phyloP scores from a whole-genome alignment of 2,329 filamentous ascomycete species.

The Diaporthe sp. region DNA sequence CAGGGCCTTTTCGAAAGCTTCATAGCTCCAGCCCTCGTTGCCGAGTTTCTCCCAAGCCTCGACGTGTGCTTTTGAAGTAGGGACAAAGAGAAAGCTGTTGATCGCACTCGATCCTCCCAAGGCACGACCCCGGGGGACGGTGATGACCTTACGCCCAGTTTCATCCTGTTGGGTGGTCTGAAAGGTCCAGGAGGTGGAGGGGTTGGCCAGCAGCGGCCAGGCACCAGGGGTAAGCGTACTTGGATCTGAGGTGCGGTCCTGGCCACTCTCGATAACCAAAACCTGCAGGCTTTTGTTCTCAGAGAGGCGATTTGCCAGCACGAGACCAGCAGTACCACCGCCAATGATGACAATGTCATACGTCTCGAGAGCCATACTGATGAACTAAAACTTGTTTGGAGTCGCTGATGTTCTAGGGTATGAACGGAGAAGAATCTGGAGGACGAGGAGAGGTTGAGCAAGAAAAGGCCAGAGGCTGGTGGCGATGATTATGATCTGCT shows the following conservation, averaged over 20 bases:
- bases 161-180: slow-evolving; percentile 16
- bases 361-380: background rate
- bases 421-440: background rate
- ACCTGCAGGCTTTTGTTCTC: slow-evolving; percentile 2
- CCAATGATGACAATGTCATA: slow-evolving; percentile 25
- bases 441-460: background rate
- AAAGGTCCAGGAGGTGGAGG: slow-evolving; percentile 13
- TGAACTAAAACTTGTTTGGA: background rate
- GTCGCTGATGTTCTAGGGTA: background rate
- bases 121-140: slow-evolving; percentile 29
- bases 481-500: background rate
- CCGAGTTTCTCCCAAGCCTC: slow-evolving; percentile 36
- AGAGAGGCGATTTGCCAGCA: slow-evolving; percentile 21
- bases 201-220: slow-evolving; percentile 9
- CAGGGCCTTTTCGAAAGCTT: slow-evolving; percentile 8
- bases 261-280: slow-evolving; percentile 12
- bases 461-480: background rate
- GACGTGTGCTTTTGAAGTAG: slow-evolving; percentile 28
- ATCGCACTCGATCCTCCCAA: slow-evolving; percentile 38
- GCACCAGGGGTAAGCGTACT: slow-evolving; percentile 4
- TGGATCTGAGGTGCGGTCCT: slow-evolving; percentile 17
- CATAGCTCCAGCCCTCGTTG: slow-evolving; percentile 37
- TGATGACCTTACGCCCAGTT: background rate
- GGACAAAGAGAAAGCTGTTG: slow-evolving; percentile 36
- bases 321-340: slow-evolving; percentile 26